Conservation (phyloP, 2,329 filamentous ascomycete genomes). For the Sporothrix luriei region DNA sequence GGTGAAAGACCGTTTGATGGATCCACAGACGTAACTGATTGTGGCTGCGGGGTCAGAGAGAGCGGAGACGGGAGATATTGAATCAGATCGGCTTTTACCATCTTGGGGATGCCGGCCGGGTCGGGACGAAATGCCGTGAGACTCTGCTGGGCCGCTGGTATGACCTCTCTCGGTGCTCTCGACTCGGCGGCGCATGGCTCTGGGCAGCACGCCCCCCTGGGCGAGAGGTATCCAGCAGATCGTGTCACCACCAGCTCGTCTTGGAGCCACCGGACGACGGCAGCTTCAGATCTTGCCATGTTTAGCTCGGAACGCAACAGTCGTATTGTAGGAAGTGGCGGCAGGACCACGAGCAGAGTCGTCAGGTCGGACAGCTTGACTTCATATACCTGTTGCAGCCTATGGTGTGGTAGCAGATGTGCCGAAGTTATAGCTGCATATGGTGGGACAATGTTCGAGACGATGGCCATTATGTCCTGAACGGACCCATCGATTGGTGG, state of each 20-base stretch:
- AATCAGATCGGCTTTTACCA: constrained; percentile 37
- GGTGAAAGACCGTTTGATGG: background rate
- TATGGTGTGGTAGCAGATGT: constrained; percentile 40
- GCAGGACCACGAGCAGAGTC: constrained; percentile 48
- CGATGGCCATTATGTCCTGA: constrained; percentile 44
- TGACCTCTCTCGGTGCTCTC: background rate
- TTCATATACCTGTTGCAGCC: constrained; percentile 49
- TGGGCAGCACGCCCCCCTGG: background rate
- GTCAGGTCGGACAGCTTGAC: constrained; percentile 49
- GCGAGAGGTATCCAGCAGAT: background rate
- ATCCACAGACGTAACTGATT: background rate
- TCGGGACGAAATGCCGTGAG: background rate
- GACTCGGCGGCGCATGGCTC: background rate
- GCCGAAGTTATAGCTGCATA: constrained; percentile 43
- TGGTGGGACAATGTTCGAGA: constrained; percentile 42
- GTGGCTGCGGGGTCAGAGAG: constrained; percentile 43
- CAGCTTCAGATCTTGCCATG: constrained; percentile 50
- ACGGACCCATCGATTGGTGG: constrained; percentile 35
- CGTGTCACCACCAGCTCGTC: constrained; percentile 17
- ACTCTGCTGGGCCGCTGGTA: background rate
- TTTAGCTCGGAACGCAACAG: constrained; percentile 53
- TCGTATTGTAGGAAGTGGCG: constrained; percentile 49
- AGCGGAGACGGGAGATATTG: constrained; percentile 48
- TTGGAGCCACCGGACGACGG: constrained; percentile 51
- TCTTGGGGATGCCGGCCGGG: background rate